Evolutionary conservation across 179 eudicot genomes (phyloP).

Genomic region (Sideroxylon spinosum): DNA sequence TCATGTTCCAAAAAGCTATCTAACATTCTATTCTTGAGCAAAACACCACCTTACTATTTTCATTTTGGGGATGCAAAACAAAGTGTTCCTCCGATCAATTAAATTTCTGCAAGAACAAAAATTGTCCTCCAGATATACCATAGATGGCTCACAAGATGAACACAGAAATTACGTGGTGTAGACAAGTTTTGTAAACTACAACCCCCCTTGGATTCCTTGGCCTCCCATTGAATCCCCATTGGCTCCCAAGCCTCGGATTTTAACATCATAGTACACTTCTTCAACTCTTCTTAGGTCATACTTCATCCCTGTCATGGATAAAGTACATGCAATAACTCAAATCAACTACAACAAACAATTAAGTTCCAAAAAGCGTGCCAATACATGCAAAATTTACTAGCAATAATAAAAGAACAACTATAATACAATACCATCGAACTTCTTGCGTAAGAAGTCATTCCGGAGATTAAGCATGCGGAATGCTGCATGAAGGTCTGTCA

Average conservation of each 20-base stretch:
- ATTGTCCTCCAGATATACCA: neutral
- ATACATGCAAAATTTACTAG: neutral
- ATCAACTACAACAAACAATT: neutral
- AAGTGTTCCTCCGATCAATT: neutral
- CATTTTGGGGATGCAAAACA: neutral
- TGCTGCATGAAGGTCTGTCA: constrained; percentile 93
- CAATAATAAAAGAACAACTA: neutral
- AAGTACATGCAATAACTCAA: neutral
- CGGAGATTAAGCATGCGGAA: constrained; percentile 98
- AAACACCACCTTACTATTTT: neutral
- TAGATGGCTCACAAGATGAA: neutral
- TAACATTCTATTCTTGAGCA: neutral
- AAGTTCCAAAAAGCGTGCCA: neutral
- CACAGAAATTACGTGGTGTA: neutral
- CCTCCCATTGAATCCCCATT: constrained; percentile 38
- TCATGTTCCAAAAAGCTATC: neutral
- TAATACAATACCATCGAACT: constrained; percentile 67
- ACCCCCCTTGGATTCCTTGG: constrained; percentile 32
- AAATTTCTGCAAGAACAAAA: neutral
- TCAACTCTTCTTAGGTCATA: constrained; percentile 91
- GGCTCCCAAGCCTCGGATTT: constrained; percentile 75
- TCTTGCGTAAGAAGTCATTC: constrained; percentile 90
- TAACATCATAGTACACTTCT: constrained; percentile 90
- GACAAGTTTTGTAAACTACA: constrained; percentile 15
- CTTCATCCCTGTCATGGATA: constrained; percentile 70